Evolutionary conservation across 768 basidiomycete genomes (phyloP).

Genomic region (Leccinum uliginosum): DNA sequence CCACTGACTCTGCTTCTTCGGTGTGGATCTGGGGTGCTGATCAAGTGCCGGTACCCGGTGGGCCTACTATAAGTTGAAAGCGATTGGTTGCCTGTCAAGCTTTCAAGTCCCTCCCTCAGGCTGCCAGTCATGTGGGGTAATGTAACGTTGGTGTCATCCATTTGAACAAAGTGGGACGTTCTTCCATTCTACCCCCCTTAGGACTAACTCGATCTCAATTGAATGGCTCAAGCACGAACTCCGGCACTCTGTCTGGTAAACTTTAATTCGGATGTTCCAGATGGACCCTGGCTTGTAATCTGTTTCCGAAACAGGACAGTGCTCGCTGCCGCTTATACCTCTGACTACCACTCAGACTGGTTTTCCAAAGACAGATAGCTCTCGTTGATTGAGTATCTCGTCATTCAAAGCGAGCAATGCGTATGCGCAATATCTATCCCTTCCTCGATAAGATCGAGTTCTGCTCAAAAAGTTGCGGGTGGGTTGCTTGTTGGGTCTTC

Average conservation of each 20-base stretch:
- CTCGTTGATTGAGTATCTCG: background rate
- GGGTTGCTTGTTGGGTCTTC: slow-evolving; percentile 5
- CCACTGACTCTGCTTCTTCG: background rate
- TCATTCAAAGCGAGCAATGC: slow-evolving; percentile 3
- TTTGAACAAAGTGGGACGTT: background rate
- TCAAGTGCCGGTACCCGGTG: background rate
- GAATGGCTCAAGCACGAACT: background rate
- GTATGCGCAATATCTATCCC: background rate
- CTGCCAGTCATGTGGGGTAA: background rate
- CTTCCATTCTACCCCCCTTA: slow-evolving; percentile 6
- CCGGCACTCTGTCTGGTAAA: background rate
- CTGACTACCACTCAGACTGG: background rate
- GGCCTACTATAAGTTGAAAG: background rate
- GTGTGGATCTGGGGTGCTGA: slow-evolving; percentile 2
- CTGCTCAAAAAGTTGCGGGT: background rate
- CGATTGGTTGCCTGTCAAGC: background rate
- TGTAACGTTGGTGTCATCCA: background rate
- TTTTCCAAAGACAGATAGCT: background rate
- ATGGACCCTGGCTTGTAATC: background rate
- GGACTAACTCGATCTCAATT: slow-evolving; percentile 3
- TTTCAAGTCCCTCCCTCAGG: background rate
- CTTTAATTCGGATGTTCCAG: background rate
- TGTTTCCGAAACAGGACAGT: background rate
- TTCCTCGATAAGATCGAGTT: background rate
- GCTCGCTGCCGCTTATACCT: background rate